These are phyloP conservation scores for Tulasnella sp. DNA, from an alignment of 768 basidiomycete genomes.

Conservation along the genomic window DNA sequence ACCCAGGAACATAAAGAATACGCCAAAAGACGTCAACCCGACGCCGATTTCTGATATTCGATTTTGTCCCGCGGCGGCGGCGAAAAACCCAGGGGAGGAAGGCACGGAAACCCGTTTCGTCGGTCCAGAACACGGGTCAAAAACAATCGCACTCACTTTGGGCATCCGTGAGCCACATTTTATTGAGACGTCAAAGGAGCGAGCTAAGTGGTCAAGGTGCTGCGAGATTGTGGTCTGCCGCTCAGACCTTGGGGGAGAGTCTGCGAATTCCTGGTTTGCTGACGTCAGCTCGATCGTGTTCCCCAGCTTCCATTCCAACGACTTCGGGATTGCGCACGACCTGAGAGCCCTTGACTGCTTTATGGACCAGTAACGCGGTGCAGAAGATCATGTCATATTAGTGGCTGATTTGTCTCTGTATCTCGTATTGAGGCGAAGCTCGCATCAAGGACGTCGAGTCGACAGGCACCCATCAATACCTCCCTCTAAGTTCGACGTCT, in stretches of 20 bases:
- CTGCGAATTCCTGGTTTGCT: not conserved
- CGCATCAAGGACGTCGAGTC: too few species aligned
- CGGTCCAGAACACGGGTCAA: not conserved
- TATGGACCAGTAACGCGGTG: too few species aligned
- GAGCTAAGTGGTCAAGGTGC: not conserved
- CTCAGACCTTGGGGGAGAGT: not conserved
- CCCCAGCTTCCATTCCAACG: too few species aligned
- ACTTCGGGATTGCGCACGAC: too few species aligned
- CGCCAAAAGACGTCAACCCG: slow-evolving; percentile 90
- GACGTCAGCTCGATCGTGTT: not conserved
- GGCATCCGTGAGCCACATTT: slow-evolving; percentile 24
- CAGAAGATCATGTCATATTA: too few species aligned
- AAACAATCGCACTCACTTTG: slow-evolving; percentile 8
- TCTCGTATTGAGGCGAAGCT: too few species aligned
- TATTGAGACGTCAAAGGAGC: not conserved
- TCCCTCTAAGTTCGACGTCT: too few species aligned
- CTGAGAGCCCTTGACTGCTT: too few species aligned
- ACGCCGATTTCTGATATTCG: slow-evolving; percentile 78
- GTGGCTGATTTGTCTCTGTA: too few species aligned
- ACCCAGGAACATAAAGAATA: slow-evolving; percentile 91
- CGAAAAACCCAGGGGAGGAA: not conserved
- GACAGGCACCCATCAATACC: too few species aligned
- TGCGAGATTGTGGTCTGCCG: not conserved
- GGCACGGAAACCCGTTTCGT: slow-evolving; percentile 16
- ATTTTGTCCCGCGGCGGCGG: not conserved